Percentiles rank a stretch among this genome's conserved stretches.
Conservation (phyloP, 2,329 filamentous ascomycete genomes). For the Penicillium griseofulvum region DNA sequence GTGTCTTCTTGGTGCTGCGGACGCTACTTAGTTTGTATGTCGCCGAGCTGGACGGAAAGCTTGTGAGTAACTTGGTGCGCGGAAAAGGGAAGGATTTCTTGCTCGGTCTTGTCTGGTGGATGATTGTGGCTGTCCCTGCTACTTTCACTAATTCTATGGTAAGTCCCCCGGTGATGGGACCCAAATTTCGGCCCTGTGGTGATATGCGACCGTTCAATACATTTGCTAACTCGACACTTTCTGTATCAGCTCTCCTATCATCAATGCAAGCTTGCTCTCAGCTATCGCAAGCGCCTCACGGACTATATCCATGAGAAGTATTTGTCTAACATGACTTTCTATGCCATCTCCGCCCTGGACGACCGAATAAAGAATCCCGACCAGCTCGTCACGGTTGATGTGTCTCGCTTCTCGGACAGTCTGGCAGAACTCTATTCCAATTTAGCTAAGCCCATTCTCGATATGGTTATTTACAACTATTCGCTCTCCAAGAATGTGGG, state of each 20-base stretch:
- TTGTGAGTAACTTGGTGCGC: constrained; percentile 89
- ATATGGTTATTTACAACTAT: constrained; percentile 97
- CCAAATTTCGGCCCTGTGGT: too few relatives aligned
- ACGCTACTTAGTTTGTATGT: constrained; percentile 95
- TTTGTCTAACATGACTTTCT: constrained; percentile 95
- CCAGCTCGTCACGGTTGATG: constrained; percentile 93
- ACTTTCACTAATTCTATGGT: constrained; percentile 99
- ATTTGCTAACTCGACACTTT: constrained; percentile 5
- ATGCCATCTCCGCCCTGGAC: constrained; percentile 89
- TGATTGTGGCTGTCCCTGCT: constrained; percentile 91
- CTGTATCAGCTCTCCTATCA: constrained; percentile 78
- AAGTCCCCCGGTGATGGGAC: constrained; percentile 30
- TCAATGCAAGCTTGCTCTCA: constrained; percentile 88
- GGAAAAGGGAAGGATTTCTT: constrained; percentile 89
- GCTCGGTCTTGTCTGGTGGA: constrained; percentile 92
- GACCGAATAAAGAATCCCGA: constrained; percentile 98
- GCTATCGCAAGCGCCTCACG: constrained; percentile 91
- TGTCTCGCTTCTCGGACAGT: constrained; percentile 93
- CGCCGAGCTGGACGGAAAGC: constrained; percentile 87
- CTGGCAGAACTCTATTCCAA: constrained; percentile 95
- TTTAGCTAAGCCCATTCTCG: constrained; percentile 86
- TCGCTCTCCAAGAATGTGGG: constrained; percentile 93
- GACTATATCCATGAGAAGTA: constrained; percentile 94
- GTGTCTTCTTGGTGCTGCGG: constrained; percentile 83
- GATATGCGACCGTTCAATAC: constrained; percentile 8